Conservation (phyloP, 192 early-diverging fungal genomes). For the Anaeromyces robustus region DNA sequence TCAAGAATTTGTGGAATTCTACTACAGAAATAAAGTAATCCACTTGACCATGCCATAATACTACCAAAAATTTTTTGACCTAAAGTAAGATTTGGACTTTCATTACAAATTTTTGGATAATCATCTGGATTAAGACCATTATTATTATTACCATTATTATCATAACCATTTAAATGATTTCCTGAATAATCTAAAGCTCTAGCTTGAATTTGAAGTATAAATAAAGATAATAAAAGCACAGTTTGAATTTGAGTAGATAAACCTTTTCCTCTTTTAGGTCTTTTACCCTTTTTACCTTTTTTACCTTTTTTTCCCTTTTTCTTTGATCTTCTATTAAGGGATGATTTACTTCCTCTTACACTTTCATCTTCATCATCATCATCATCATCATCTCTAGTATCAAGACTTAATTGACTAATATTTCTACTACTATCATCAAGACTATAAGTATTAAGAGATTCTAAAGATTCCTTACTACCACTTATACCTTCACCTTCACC, state of each 20-base stretch:
- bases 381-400: neutral
- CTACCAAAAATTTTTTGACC: slow-evolving; percentile 5
- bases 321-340: neutral
- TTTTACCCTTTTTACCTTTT: neutral
- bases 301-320: neutral
- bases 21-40: slow-evolving; percentile 48
- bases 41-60: slow-evolving; percentile 56
- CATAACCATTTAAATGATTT: too few relatives aligned
- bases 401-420: neutral
- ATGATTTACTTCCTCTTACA: neutral
- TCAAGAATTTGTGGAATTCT: slow-evolving; percentile 71
- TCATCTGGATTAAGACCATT: too few relatives aligned
- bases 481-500: neutral
- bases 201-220: neutral
- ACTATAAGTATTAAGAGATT: neutral
- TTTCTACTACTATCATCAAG: neutral
- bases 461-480: neutral
- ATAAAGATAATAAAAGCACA: neutral
- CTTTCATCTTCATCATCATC: neutral
- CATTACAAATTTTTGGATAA: neutral
- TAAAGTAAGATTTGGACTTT: neutral
- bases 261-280: neutral
- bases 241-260: neutral
- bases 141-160: neutral
- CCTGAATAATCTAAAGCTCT: neutral